Conservation (phyloP, 371 early-diverging fungal species). For the Ordospora pajunii region DNA sequence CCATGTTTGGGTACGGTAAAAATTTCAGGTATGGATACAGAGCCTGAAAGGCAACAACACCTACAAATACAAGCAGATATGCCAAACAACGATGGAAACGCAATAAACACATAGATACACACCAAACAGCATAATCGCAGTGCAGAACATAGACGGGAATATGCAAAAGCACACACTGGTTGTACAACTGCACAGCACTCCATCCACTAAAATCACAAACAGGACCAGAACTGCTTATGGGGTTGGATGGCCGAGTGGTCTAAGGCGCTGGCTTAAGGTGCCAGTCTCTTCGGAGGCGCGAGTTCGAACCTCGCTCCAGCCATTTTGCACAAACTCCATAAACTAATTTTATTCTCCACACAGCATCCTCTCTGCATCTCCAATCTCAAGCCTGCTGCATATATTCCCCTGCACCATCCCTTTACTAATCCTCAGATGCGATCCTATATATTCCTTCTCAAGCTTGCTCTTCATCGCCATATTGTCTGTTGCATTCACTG, state of each 20-base stretch:
- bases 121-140: no score
- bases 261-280: constrained; percentile 62
- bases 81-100: no score
- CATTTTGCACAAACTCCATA: constrained; percentile 27
- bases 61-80: no score
- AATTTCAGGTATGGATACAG: background rate
- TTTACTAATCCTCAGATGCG: background rate
- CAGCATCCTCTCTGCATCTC: background rate
- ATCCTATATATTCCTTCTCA: background rate
- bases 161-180: no score
- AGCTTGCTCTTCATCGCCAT: background rate
- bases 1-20: background rate
- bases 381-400: background rate
- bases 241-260: constrained; percentile 62
- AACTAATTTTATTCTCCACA: background rate
- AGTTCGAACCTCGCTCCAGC: constrained; percentile 61
- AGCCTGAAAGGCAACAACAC: no score
- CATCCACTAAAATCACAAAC: no score
- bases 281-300: constrained; percentile 61
- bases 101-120: no score
- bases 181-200: no score
- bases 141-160: no score
- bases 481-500: background rate
- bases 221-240: no score
- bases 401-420: background rate